A percentile compares a stretch with the other conserved stretches of the same genome.
phyloP scores from a whole-genome alignment of 768 basidiomycete genomes.

The Pulveroboletus sp. region DNA sequence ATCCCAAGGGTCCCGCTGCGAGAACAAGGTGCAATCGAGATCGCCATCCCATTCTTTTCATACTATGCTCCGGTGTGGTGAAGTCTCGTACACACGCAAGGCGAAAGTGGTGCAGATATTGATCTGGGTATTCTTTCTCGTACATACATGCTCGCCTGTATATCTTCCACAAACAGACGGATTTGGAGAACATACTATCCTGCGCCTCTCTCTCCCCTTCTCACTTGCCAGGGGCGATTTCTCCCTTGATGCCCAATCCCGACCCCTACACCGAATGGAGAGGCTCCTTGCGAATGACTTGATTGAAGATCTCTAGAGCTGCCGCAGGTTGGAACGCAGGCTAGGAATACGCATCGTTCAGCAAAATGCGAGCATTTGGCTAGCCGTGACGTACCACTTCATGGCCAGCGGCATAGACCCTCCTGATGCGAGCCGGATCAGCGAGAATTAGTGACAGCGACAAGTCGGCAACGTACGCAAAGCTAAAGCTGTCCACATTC shows the following conservation, averaged over 20 bases:
- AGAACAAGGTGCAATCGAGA: conserved; percentile 62
- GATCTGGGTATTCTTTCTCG: conserved; percentile 48
- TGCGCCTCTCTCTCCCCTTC: neutral
- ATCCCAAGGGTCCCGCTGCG: conserved; percentile 26
- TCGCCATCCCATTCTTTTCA: conserved; percentile 68
- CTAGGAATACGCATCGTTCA: conserved; percentile 26
- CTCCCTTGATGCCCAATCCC: neutral
- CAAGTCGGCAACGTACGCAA: conserved; percentile 46
- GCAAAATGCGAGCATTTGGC: neutral
- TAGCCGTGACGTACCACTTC: conserved; percentile 46
- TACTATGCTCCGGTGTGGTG: conserved; percentile 75
- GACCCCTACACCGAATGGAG: conserved; percentile 44
- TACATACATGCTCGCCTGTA: conserved; percentile 64
- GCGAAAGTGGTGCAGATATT: conserved; percentile 58
- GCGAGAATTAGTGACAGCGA: neutral
- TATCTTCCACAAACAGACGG: conserved; percentile 29
- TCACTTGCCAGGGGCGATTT: neutral
- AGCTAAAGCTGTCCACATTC: conserved; percentile 63
- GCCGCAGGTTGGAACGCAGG: conserved; percentile 59
- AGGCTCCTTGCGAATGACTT: conserved; percentile 47
- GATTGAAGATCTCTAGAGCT: conserved; percentile 54
- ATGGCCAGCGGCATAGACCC: conserved; percentile 56
- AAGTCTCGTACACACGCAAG: conserved; percentile 50
- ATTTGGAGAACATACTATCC: conserved; percentile 28
- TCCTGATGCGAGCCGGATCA: conserved; percentile 29